Evolutionary conservation across 768 basidiomycete genomes (phyloP).

Genomic region (Ephemerocybe angulata): DNA sequence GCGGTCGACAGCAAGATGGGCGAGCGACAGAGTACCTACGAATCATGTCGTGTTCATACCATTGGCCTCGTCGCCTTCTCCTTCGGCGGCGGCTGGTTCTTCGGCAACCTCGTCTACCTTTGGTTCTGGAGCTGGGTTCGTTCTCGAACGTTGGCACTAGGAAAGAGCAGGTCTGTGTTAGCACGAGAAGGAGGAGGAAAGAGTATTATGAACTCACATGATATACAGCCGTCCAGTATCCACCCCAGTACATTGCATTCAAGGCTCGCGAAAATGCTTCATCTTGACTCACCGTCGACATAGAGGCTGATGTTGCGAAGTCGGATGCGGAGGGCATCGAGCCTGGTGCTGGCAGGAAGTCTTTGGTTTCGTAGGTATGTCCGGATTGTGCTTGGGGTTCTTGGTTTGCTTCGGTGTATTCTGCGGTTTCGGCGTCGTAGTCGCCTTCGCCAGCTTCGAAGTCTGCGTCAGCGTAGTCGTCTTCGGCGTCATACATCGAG

Average conservation of each 20-base stretch:
- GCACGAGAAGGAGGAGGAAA: too few relatives aligned
- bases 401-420: slow-evolving; percentile 28
- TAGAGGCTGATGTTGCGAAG: slow-evolving; percentile 29
- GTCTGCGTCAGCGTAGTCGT: not conserved
- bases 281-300: slow-evolving; percentile 50
- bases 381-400: not conserved
- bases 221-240: slow-evolving; percentile 86
- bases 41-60: not conserved
- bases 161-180: too few relatives aligned
- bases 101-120: too few relatives aligned
- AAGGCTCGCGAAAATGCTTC: slow-evolving; percentile 75
- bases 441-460: not conserved
- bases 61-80: not conserved
- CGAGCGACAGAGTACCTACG: not conserved
- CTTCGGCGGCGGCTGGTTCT: too few relatives aligned
- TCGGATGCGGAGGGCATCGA: slow-evolving; percentile 21
- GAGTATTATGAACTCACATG: too few relatives aligned
- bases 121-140: too few relatives aligned
- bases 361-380: not conserved
- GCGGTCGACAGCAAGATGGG: not conserved
- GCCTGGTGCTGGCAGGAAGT: too few relatives aligned
- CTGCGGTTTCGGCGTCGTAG: slow-evolving; percentile 29
- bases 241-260: slow-evolving; percentile 81
- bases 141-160: too few relatives aligned
- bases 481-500: not conserved